phyloP scores from a whole-genome alignment of 495 filamentous ascomycete species.

The Aspergillus haitiensis region DNA sequence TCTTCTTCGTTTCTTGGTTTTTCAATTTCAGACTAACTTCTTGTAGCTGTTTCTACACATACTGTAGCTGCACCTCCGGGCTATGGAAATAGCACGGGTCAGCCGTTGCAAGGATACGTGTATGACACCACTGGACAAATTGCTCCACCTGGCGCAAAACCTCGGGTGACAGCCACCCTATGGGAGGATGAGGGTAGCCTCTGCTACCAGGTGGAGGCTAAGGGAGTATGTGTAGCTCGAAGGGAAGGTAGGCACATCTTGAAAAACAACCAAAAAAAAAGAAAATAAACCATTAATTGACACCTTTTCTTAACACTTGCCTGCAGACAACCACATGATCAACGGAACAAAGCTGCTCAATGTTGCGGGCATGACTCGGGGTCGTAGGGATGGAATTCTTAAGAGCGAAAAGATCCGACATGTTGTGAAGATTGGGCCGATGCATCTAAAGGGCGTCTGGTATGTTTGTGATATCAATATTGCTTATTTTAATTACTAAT shows the following conservation, averaged over 20 bases:
- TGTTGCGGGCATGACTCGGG: constrained; percentile 96
- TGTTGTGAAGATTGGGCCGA: constrained; percentile 98
- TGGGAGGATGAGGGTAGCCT: constrained; percentile 99
- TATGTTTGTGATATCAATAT: constrained; percentile 46
- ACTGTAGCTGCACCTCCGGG: constrained; percentile 41
- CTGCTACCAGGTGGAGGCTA: constrained; percentile 96
- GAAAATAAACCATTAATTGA: constrained; percentile 8
- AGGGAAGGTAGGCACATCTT: constrained; percentile 72
- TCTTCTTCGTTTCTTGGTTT: not conserved
- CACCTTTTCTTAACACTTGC: not conserved
- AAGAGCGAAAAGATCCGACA: constrained; percentile 97
- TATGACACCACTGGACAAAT: constrained; percentile 92
- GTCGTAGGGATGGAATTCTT: constrained; percentile 90
- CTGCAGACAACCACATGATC: constrained; percentile 95
- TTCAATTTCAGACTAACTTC: not conserved
- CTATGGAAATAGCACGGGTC: constrained; percentile 51
- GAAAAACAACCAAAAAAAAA: not conserved
- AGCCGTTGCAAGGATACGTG: constrained; percentile 53
- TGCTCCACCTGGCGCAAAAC: constrained; percentile 94
- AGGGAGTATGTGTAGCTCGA: constrained; percentile 92
- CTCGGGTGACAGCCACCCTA: constrained; percentile 92
- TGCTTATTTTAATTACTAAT: constrained; percentile 3
- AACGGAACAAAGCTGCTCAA: constrained; percentile 97
- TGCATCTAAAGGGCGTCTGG: constrained; percentile 99
- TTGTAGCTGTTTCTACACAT: constrained; percentile 43